These are phyloP conservation scores for Paraphaeosphaeria minitans DNA, from an alignment of 2,329 filamentous ascomycete species.

Conservation along the genomic window DNA sequence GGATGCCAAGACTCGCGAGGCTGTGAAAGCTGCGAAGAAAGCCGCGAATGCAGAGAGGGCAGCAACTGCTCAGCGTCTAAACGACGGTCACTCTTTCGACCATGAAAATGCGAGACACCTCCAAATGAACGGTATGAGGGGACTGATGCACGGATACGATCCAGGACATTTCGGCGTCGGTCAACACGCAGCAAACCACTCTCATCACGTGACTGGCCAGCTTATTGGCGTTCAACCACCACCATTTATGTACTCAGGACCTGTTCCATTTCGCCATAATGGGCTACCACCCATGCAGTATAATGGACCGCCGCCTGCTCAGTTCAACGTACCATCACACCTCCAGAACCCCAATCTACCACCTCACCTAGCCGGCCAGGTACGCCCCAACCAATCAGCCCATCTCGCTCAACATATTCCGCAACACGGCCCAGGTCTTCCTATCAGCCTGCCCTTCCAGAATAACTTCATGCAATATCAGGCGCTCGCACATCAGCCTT, in stretches of 20 bases:
- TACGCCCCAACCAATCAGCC: constrained; percentile 22
- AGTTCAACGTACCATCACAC: constrained; percentile 8
- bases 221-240: neutral
- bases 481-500: constrained; percentile 22
- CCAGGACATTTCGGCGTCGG: neutral
- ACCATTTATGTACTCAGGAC: constrained; percentile 1
- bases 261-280: neutral
- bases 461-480: constrained; percentile 53
- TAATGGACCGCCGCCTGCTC: neutral
- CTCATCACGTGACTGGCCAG: neutral
- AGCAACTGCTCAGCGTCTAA: constrained; percentile 62
- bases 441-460: constrained; percentile 33
- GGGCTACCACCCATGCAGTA: neutral
- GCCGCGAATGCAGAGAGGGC: constrained; percentile 75
- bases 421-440: constrained; percentile 23
- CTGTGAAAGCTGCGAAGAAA: constrained; percentile 60
- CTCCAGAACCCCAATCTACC: constrained; percentile 9
- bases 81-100: constrained; percentile 34
- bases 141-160: constrained; percentile 1
- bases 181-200: neutral
- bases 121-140: constrained; percentile 25
- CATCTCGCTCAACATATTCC: constrained; percentile 30
- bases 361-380: constrained; percentile 12
- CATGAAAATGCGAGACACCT: constrained; percentile 25
- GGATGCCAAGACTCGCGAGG: constrained; percentile 42